Percentiles rank a stretch among this genome's conserved stretches.
Evolutionary conservation across 352 stramenopile genomes (phyloP).

Genomic region (Phytopythium litorale): DNA sequence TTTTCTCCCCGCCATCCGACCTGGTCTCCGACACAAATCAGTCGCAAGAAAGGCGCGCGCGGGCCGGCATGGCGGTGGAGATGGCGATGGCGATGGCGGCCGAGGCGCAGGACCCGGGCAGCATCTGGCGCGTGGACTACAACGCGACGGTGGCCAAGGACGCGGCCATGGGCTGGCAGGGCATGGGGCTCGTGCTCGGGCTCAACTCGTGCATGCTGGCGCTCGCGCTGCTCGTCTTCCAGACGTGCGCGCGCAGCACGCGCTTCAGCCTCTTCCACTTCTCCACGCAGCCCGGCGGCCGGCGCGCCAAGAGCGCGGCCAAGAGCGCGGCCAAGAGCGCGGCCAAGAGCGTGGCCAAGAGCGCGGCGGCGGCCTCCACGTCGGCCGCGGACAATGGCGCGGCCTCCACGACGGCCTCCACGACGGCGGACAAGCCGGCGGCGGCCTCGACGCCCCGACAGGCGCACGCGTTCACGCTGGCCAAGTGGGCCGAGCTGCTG

Average conservation of each 20-base stretch:
- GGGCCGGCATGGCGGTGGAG: not conserved
- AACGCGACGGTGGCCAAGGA: conserved; percentile 72
- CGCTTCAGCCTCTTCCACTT: conserved; percentile 77
- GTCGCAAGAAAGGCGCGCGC: not conserved
- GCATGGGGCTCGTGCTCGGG: conserved; percentile 68
- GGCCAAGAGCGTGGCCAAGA: not conserved
- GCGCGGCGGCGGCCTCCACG: not conserved
- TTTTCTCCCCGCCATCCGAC: too few relatives aligned
- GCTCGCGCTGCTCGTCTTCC: conserved; percentile 62
- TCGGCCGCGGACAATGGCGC: too few relatives aligned
- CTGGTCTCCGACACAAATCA: conserved; percentile 1
- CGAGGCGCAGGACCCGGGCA: conserved; percentile 23
- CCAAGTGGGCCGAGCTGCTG: conserved; percentile 60
- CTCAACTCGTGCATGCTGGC: conserved; percentile 72
- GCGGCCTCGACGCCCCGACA: conserved; percentile 7
- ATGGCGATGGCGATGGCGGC: not conserved
- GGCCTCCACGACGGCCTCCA: too few relatives aligned
- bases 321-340: not conserved
- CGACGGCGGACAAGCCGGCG: not conserved
- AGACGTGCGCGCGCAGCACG: conserved; percentile 53
- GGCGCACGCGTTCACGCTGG: conserved; percentile 40
- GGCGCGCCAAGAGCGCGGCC: not conserved
- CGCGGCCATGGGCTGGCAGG: conserved; percentile 74
- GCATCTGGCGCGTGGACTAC: conserved; percentile 81
- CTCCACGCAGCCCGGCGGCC: conserved; percentile 29